Percentiles rank a stretch among this genome's conserved stretches.
phyloP scores from a whole-genome alignment of 257 asterid species.

The Gentiana straminea region DNA sequence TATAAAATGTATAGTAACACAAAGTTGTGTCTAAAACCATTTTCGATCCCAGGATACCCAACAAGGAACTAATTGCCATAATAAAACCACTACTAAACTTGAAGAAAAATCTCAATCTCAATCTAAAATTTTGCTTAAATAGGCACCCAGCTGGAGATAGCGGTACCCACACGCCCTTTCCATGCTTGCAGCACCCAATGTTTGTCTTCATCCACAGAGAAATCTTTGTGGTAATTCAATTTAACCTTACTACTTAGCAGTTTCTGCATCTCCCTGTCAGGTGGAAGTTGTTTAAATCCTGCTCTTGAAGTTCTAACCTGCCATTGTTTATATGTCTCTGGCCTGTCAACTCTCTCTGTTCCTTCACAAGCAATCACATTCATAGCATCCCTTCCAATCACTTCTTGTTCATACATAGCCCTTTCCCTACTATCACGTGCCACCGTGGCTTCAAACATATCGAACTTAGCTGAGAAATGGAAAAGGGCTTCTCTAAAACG shows the following conservation, averaged over 20 bases:
- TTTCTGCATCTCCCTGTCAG: constrained; percentile 22
- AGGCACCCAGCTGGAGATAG: constrained; percentile 19
- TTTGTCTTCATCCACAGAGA: constrained; percentile 13
- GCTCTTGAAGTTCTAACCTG: constrained; percentile 27
- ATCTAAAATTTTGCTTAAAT: not conserved
- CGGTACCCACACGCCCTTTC: constrained; percentile 12
- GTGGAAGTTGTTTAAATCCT: constrained; percentile 28
- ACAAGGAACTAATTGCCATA: no score
- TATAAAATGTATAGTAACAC: no score
- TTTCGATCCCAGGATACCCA: no score
- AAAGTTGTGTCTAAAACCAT: no score
- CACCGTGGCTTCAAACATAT: constrained; percentile 22
- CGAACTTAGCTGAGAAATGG: constrained; percentile 26
- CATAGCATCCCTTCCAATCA: constrained; percentile 23
- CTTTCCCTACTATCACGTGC: constrained; percentile 19
- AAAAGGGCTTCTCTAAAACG: constrained; percentile 33
- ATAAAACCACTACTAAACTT: no score
- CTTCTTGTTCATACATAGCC: constrained; percentile 19
- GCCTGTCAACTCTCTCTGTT: constrained; percentile 31
- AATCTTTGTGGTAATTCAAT: constrained; percentile 11
- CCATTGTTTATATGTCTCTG: constrained; percentile 35
- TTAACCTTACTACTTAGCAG: constrained; percentile 6
- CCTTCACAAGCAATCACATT: constrained; percentile 36
- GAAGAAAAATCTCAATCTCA: no score
- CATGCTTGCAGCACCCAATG: constrained; percentile 21